Evolutionary conservation across 2,329 filamentous ascomycete genomes (phyloP), one percentile per base, ranked within the genome.

Genomic region (Talaromyces sp.): DNA sequence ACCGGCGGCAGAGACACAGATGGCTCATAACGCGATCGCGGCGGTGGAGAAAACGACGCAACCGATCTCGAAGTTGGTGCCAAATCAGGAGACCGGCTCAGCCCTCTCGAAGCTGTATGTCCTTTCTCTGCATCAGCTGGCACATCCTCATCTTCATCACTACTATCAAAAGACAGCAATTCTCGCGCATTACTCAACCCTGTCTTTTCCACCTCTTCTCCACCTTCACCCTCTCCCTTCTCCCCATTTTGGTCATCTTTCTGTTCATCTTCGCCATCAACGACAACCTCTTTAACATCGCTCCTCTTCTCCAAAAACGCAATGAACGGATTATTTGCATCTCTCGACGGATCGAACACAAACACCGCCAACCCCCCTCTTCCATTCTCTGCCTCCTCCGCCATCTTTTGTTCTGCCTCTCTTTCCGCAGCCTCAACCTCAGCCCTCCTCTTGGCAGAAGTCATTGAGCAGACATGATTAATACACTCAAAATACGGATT

Each of bases 401-500:
- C 13, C 22, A 43, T 13, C n/a, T 39, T 62, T 5, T 65, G 65
- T 8, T 17, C 49, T 7, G 33, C n/a, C 4, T 19, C 37, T n/a
- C 17, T 47, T 17, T 54, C 31, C 2, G 47, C 33, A 19, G 49
- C 57, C 31, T 61, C 63, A 25, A 66, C 37, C n/a, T 66, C 60
- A 2, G 59, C 64, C 22, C 35, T 17, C 5, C 52, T 7, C 11
- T 62, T 66, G 27, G 59, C 41, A 2, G 64, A 52, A 1, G 76
- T 78, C 19, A 78, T 72, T 0, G 76, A 78, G 61, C 79, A 81
- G 19, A 77, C 70, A 67, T 82, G 80, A 58, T 80, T 78, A 15
- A 75, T 62, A 60, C 80, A 81, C 65, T 81, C 77, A 57, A 81
- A 81, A 66, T 77, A 82, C 0, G 77, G 76, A 8, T 69, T 73